A percentile compares a stretch with the other conserved stretches of the same genome.
Conservation (phyloP, 176 grass and related monocot genomes). For the Eremochloa ophiuroides region DNA sequence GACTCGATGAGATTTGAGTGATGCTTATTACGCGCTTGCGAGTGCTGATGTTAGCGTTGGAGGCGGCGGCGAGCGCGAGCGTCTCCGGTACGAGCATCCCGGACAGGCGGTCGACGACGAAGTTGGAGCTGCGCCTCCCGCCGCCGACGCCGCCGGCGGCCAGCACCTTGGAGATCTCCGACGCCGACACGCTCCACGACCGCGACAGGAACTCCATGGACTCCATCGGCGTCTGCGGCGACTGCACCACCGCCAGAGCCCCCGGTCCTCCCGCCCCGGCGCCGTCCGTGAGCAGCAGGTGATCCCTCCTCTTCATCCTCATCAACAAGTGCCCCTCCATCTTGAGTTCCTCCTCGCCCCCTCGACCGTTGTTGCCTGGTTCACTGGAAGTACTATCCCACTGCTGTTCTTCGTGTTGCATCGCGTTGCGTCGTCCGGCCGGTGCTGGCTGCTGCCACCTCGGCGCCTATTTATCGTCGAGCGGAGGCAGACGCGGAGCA, state of each 20-base stretch:
- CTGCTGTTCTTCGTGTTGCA: neutral
- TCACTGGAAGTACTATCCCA: neutral
- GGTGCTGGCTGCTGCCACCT: neutral
- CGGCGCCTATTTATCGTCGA: constrained; percentile 17
- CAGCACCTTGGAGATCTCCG: constrained; percentile 58
- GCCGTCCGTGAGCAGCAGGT: constrained; percentile 48
- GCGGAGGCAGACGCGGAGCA: constrained; percentile 30
- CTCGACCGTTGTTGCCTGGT: neutral
- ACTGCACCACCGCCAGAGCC: neutral
- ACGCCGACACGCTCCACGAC: constrained; percentile 67
- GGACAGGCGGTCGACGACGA: constrained; percentile 59
- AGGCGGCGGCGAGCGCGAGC: constrained; percentile 46
- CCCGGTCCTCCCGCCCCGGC: neutral
- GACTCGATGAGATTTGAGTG: neutral
- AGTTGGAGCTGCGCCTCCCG: constrained; percentile 57
- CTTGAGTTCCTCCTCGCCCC: neutral
- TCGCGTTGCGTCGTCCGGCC: neutral
- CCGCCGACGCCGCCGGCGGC: constrained; percentile 18
- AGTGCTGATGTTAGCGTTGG: constrained; percentile 27
- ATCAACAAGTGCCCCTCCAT: constrained; percentile 44
- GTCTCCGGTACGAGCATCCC: constrained; percentile 59
- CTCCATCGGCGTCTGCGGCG: constrained; percentile 57
- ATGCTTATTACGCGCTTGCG: constrained; percentile 63
- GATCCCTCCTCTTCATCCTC: constrained; percentile 52
- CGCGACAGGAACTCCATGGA: constrained; percentile 73